Conservation (phyloP, 2,329 filamentous ascomycete species). For the Camillea tinctor region DNA sequence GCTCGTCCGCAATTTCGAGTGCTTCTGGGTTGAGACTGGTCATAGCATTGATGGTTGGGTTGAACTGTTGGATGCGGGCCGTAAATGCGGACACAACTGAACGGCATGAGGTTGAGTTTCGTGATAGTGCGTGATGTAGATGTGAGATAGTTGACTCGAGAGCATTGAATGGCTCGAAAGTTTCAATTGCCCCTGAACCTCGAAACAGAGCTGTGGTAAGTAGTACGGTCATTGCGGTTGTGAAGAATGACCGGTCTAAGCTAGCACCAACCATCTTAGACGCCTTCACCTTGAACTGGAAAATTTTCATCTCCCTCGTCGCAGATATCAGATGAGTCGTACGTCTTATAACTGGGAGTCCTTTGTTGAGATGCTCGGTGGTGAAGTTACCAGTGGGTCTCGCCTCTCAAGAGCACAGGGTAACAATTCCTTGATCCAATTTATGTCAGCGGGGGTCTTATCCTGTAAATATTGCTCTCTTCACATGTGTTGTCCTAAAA, state of each 20-base stretch:
- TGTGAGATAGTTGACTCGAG: constrained; percentile 58
- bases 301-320: background rate
- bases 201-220: constrained; percentile 9
- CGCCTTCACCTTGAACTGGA: constrained; percentile 9
- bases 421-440: no score
- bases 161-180: constrained; percentile 41
- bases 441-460: no score
- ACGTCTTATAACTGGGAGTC: background rate
- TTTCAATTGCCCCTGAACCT: constrained; percentile 1
- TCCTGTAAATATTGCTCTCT: no score
- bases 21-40: constrained; percentile 48
- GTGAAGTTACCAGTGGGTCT: background rate
- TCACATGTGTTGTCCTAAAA: no score
- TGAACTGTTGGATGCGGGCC: constrained; percentile 54
- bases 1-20: constrained; percentile 43
- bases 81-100: constrained; percentile 55
- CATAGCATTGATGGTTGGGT: constrained; percentile 57
- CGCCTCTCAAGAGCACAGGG: no score
- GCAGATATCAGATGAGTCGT: no score
- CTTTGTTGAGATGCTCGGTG: background rate
- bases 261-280: constrained; percentile 3
- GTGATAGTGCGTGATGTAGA: constrained; percentile 55
- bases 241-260: constrained; percentile 7
- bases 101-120: constrained; percentile 51
- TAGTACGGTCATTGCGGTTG: constrained; percentile 3